A percentile compares a stretch with the other conserved stretches of the same genome.
Evolutionary conservation across 306 rosid species (phyloP).

Genomic region (Quercus mongolica): DNA sequence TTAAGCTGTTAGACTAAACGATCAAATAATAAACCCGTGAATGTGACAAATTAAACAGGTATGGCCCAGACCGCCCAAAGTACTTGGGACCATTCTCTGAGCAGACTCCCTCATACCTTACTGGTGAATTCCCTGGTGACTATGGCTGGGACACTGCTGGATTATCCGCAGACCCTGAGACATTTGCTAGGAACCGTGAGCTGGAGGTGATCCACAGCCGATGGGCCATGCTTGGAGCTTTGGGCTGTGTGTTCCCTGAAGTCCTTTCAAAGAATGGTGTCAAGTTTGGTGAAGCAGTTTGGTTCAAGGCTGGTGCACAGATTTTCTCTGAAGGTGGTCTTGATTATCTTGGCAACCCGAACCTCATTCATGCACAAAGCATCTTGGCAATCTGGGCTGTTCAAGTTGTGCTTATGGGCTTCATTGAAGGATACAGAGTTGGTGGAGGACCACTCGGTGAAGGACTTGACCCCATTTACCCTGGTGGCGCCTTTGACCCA

Average conservation of each 20-base stretch:
- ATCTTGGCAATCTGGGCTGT: slow-evolving; percentile 90
- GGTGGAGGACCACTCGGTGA: slow-evolving; percentile 99
- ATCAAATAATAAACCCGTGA: background rate
- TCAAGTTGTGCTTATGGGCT: slow-evolving; percentile 96
- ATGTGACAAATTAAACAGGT: slow-evolving; percentile 46
- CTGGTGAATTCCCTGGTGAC: slow-evolving; percentile 94
- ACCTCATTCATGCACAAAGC: slow-evolving; percentile 90
- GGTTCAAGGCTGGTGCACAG: slow-evolving; percentile 97
- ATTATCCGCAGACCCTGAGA: slow-evolving; percentile 92
- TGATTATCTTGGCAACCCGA: slow-evolving; percentile 95
- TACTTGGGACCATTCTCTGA: slow-evolving; percentile 98
- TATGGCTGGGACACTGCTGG: slow-evolving; percentile 99
- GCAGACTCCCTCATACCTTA: slow-evolving; percentile 89
- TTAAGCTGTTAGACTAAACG: too few species aligned
- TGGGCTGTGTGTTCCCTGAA: slow-evolving; percentile 86
- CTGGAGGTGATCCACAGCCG: slow-evolving; percentile 88
- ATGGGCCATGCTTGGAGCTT: slow-evolving; percentile 96
- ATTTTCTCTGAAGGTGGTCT: slow-evolving; percentile 96
- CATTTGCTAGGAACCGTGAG: slow-evolving; percentile 90
- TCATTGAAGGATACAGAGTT: slow-evolving; percentile 85
- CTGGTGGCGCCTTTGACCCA: slow-evolving; percentile 95
- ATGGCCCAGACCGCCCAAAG: slow-evolving; percentile 94
- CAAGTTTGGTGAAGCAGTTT: slow-evolving; percentile 88
- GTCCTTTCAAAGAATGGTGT: slow-evolving; percentile 79
- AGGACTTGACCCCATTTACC: slow-evolving; percentile 93